Evolutionary conservation across 345 rosid species (phyloP).

Genomic region (Melastoma malabathricum): DNA sequence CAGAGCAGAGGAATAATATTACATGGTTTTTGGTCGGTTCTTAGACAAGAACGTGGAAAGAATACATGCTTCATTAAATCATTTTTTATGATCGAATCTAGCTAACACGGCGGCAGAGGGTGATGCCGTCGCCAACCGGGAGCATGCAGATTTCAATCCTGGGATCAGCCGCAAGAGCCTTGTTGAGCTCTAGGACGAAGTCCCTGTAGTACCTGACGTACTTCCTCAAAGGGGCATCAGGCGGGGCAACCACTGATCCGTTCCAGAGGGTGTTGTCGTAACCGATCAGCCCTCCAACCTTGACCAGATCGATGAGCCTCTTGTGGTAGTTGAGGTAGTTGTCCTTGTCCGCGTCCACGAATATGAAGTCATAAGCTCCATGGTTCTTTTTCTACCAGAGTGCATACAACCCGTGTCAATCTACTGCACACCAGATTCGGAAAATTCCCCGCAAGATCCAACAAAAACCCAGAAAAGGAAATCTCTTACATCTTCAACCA

Average conservation of each 20-base stretch:
- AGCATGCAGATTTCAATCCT: conserved; percentile 96
- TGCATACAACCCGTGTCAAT: neutral
- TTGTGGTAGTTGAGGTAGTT: conserved; percentile 86
- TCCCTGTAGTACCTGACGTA: conserved; percentile 78
- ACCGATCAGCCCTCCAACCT: conserved; percentile 80
- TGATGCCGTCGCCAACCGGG: conserved; percentile 91
- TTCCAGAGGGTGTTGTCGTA: conserved; percentile 98
- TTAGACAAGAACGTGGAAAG: too few species aligned
- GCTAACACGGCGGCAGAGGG: conserved; percentile 83
- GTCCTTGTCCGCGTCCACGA: conserved; percentile 97
- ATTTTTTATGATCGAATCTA: conserved; percentile 1
- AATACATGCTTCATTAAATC: too few species aligned
- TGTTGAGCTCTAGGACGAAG: conserved; percentile 82
- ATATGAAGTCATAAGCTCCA: conserved; percentile 71
- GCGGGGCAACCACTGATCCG: conserved; percentile 81
- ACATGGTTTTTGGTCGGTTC: too few species aligned
- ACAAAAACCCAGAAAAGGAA: neutral
- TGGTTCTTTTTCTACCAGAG: conserved; percentile 47
- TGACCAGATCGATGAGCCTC: conserved; percentile 67
- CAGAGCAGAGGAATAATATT: too few species aligned
- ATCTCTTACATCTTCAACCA: conserved; percentile 73
- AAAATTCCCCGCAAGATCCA: too few species aligned
- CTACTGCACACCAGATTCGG: too few species aligned
- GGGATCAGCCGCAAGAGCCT: conserved; percentile 94
- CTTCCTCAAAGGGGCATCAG: conserved; percentile 73